A percentile compares a stretch with the other conserved stretches of the same genome.
Evolutionary conservation across 805 yeast species (phyloP).

Genomic region (Candida ortonii): DNA sequence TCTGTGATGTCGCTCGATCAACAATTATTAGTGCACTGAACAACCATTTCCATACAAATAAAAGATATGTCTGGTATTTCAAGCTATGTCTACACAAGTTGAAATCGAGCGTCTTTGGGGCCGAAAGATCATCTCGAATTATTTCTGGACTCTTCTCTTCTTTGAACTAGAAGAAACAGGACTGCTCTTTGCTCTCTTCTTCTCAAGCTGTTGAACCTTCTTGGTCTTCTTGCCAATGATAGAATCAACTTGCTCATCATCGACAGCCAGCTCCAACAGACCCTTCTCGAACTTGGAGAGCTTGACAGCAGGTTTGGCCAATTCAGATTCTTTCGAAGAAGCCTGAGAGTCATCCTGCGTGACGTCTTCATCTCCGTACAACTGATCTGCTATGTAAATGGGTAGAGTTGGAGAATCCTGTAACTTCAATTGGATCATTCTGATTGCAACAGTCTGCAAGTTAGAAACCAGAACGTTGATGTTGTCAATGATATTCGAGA

Average conservation of each 20-base stretch:
- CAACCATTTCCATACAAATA: no score
- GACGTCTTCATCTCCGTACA: conserved; percentile 51
- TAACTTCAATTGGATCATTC: conserved; percentile 64
- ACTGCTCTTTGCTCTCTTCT: conserved; percentile 8
- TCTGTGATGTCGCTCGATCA: no score
- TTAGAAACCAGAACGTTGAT: conserved; percentile 49
- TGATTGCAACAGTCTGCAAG: conserved; percentile 45
- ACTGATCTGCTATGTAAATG: conserved; percentile 61
- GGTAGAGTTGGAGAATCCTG: conserved; percentile 80
- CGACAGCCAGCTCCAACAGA: conserved; percentile 76
- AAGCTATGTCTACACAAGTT: no score
- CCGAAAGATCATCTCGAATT: no score
- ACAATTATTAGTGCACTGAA: no score
- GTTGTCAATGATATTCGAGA: conserved; percentile 57
- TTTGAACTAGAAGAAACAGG: no score
- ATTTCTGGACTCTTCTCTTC: conserved; percentile 8
- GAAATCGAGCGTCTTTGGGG: no score
- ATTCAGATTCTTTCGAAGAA: conserved; percentile 23
- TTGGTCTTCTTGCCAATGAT: conserved; percentile 58
- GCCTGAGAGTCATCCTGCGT: conserved; percentile 32
- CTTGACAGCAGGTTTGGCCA: conserved; percentile 41
- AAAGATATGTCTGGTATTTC: no score
- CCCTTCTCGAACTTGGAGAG: conserved; percentile 68
- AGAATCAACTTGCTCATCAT: conserved; percentile 62
- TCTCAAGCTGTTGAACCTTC: conserved; percentile 29